These are phyloP conservation scores for Cyberlindnera subsufficiens DNA, from an alignment of 805 yeast species.

Conservation along the genomic window DNA sequence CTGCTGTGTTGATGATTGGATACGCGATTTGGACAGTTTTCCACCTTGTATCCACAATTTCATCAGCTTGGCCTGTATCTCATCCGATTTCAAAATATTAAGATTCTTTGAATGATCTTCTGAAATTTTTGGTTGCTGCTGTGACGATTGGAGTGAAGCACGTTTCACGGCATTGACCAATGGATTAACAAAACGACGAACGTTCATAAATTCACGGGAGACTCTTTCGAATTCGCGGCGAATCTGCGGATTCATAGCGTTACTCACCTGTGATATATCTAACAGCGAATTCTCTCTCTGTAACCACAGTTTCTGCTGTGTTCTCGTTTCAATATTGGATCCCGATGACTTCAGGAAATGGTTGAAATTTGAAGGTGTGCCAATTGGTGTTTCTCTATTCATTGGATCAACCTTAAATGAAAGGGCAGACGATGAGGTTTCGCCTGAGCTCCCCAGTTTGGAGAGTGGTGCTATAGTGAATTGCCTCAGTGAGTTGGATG, in stretches of 20 bases:
- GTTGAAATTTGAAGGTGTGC: slow-evolving; percentile 32
- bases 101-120: not conserved
- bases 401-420: slow-evolving; percentile 20
- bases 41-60: slow-evolving; percentile 22
- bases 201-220: slow-evolving; percentile 66
- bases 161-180: slow-evolving; percentile 57
- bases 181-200: slow-evolving; percentile 67
- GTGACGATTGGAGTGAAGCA: slow-evolving; percentile 22
- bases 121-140: not conserved
- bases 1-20: slow-evolving; percentile 7
- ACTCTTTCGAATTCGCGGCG: slow-evolving; percentile 76
- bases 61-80: slow-evolving; percentile 16
- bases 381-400: slow-evolving; percentile 11
- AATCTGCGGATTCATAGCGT: slow-evolving; percentile 38
- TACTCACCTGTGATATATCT: slow-evolving; percentile 35
- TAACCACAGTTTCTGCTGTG: slow-evolving; percentile 81
- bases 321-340: slow-evolving; percentile 52
- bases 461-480: slow-evolving; percentile 16
- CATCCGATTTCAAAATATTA: slow-evolving; percentile 9
- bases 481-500: slow-evolving; percentile 20
- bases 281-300: slow-evolving; percentile 70
- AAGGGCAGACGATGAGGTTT: slow-evolving; percentile 13
- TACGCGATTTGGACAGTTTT: slow-evolving; percentile 6
- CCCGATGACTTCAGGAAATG: slow-evolving; percentile 34
- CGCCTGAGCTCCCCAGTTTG: slow-evolving; percentile 13